These are phyloP conservation scores for Ramularia endophylla DNA, from an alignment of 2,329 filamentous ascomycete species.

Conservation along the genomic window DNA sequence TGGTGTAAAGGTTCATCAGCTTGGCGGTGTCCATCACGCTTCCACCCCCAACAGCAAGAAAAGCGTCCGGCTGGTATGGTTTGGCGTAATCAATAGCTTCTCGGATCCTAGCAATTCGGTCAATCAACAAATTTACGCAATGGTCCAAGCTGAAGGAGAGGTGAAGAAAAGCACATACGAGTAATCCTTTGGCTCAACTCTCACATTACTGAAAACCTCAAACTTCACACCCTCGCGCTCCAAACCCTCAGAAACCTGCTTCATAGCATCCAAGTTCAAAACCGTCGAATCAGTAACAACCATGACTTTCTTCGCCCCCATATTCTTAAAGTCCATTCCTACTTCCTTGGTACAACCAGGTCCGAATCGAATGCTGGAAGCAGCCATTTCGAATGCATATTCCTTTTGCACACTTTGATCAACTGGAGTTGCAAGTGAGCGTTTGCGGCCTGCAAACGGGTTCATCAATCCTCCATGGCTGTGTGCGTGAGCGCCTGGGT, in stretches of 20 bases:
- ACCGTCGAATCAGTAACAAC: conserved; percentile 89
- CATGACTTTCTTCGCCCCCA: conserved; percentile 79
- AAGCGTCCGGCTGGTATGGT: conserved; percentile 75
- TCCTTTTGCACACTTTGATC: conserved; percentile 73
- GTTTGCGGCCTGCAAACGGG: conserved; percentile 50
- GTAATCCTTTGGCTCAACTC: conserved; percentile 90
- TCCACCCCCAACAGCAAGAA: conserved; percentile 84
- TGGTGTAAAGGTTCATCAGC: conserved; percentile 94
- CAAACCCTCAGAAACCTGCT: conserved; percentile 76
- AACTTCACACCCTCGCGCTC: conserved; percentile 72
- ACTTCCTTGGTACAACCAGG: conserved; percentile 92
- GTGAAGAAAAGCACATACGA: conserved; percentile 60
- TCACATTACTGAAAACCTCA: conserved; percentile 71
- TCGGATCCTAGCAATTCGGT: conserved; percentile 55
- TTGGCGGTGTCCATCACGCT: conserved; percentile 98
- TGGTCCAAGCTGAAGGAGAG: neutral
- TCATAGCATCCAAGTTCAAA: conserved; percentile 77
- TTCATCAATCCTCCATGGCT: conserved; percentile 45
- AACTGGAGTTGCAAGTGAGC: conserved; percentile 65
- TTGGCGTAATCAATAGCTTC: conserved; percentile 86
- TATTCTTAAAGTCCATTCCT: conserved; percentile 94
- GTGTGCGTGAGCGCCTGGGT: conserved; percentile 68
- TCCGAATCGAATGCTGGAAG: conserved; percentile 89
- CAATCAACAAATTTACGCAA: neutral
- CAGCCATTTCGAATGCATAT: conserved; percentile 98